Conservation (phyloP, 768 basidiomycete genomes). For the Leccinum broughii region DNA sequence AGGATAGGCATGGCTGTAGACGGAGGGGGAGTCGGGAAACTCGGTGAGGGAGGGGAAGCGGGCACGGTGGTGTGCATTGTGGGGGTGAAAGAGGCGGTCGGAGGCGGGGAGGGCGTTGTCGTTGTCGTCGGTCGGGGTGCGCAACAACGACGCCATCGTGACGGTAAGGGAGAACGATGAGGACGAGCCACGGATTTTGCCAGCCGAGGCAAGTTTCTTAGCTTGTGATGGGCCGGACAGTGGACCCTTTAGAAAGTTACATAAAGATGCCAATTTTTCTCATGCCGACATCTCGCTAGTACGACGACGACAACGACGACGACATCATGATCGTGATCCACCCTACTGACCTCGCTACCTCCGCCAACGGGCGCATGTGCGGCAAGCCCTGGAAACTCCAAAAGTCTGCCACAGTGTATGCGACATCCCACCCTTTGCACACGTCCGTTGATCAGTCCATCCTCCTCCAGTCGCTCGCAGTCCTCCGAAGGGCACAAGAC, state of each 20-base stretch:
- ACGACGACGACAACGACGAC: background rate
- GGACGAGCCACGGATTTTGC: slow-evolving; percentile 6
- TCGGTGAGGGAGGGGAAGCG: slow-evolving; percentile 58
- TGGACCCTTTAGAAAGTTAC: slow-evolving; percentile 17
- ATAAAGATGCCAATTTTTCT: slow-evolving; percentile 26
- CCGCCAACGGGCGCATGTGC: slow-evolving; percentile 65
- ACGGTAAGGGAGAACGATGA: background rate
- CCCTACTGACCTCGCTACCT: slow-evolving; percentile 46
- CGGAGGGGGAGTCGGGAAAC: slow-evolving; percentile 65
- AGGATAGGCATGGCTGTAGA: slow-evolving; percentile 63
- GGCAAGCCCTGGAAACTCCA: slow-evolving; percentile 66
- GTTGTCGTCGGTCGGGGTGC: slow-evolving; percentile 29
- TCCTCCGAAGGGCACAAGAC: slow-evolving; percentile 65
- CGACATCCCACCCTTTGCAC: slow-evolving; percentile 1
- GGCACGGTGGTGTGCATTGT: slow-evolving; percentile 40
- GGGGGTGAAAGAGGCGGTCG: slow-evolving; percentile 46
- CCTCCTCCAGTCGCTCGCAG: slow-evolving; percentile 59
- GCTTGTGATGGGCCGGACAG: background rate
- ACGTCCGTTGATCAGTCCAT: slow-evolving; percentile 5
- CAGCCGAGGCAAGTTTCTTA: background rate
- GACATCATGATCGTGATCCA: background rate
- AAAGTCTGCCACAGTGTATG: slow-evolving; percentile 55
- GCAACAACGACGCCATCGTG: slow-evolving; percentile 44
- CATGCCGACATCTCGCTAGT: slow-evolving; percentile 10
- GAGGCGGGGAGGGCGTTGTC: slow-evolving; percentile 36